phyloP scores from a whole-genome alignment of 1,284 basidiomycete genomes.

The Trichosporon sp. region DNA sequence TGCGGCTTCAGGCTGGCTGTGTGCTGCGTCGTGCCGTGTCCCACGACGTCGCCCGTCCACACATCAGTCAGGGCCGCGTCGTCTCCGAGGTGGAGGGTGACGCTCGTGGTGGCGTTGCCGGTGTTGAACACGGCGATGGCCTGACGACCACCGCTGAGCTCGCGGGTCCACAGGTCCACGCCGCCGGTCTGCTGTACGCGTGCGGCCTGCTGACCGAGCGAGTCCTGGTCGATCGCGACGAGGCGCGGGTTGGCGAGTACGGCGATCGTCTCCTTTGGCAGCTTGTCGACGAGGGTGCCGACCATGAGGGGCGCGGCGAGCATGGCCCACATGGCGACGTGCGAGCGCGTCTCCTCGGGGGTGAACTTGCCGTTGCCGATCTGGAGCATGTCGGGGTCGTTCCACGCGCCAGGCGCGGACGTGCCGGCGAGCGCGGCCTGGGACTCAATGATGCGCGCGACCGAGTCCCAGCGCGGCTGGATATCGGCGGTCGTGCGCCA shows the following conservation, averaged over 20 bases:
- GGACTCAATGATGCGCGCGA: neutral
- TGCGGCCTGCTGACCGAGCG: neutral
- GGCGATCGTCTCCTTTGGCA: neutral
- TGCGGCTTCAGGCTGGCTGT: neutral
- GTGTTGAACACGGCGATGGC: neutral
- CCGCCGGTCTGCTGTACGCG: neutral
- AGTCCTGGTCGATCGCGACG: neutral
- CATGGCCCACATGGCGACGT: constrained; percentile 8
- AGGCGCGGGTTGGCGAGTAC: neutral
- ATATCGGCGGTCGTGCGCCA: constrained; percentile 6
- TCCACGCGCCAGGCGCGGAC: neutral
- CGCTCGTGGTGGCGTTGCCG: neutral
- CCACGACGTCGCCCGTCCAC: neutral
- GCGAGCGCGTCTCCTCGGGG: neutral
- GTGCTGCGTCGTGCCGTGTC: neutral
- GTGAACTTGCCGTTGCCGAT: constrained; percentile 2
- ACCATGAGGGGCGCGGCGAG: constrained; percentile 6
- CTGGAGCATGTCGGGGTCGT: constrained; percentile 10
- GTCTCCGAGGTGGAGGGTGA: neutral
- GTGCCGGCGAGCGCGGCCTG: neutral
- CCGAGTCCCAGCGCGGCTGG: neutral
- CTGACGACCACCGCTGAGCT: neutral
- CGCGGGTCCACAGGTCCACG: neutral
- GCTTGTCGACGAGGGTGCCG: neutral
- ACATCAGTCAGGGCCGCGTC: neutral